phyloP scores from a whole-genome alignment of 202 grass and related monocot genomes.

The Setaria italica region DNA sequence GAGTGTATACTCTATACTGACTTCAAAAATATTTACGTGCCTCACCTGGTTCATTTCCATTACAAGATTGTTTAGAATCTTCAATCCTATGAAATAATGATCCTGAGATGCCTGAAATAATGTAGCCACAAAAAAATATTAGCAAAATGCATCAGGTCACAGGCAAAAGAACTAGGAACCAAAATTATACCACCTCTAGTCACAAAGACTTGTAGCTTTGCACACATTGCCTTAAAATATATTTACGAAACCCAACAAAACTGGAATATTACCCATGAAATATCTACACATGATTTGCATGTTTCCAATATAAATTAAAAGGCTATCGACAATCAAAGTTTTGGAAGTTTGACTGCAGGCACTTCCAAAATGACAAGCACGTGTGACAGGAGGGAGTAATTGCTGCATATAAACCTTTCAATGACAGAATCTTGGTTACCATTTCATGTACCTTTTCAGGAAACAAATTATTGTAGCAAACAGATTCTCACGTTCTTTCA shows the following conservation, averaged over 20 bases:
- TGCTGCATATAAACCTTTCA: background rate
- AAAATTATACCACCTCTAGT: background rate
- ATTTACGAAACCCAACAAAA: constrained; percentile 9
- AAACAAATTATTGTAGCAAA: background rate
- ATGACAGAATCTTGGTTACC: background rate
- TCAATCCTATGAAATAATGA: constrained; percentile 99
- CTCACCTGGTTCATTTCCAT: constrained; percentile 97
- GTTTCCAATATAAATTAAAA: background rate
- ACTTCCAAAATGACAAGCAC: background rate
- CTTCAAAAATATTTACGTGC: background rate
- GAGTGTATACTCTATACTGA: background rate
- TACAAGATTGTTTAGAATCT: constrained; percentile 87
- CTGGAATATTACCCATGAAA: background rate
- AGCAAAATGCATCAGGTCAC: constrained; percentile 44
- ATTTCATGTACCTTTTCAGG: background rate
- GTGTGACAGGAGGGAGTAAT: background rate
- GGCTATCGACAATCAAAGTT: background rate
- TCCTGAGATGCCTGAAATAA: constrained; percentile 82
- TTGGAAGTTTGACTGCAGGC: background rate
- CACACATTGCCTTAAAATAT: background rate
- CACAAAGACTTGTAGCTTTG: constrained; percentile 6
- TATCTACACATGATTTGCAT: background rate
- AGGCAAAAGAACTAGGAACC: constrained; percentile 15
- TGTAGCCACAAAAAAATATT: constrained; percentile 37
- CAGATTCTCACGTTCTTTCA: background rate